Evolutionary conservation across 306 rosid species (phyloP).

Genomic region (Dryas alaskensis): DNA sequence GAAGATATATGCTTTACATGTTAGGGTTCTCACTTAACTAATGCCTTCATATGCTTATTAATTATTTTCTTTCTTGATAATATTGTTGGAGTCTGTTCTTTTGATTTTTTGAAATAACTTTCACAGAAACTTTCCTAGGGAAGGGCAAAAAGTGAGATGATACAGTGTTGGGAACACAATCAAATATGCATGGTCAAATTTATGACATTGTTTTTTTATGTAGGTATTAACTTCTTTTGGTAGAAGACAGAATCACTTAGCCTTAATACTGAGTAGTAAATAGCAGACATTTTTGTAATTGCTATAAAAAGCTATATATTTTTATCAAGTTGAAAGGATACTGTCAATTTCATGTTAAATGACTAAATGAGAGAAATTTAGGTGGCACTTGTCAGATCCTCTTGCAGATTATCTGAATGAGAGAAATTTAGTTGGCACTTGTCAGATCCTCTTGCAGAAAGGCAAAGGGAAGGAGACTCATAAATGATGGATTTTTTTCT

Average conservation of each 20-base stretch:
- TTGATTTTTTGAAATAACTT: background rate
- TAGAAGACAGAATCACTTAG: background rate
- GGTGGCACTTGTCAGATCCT: background rate
- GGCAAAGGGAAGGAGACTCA: background rate
- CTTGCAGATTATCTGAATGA: background rate
- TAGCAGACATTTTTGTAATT: too few species aligned
- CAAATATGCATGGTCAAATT: background rate
- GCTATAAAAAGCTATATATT: background rate
- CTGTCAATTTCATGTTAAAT: background rate
- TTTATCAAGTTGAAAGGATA: background rate
- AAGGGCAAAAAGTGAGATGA: background rate
- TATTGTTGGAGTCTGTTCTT: background rate
- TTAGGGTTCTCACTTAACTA: background rate
- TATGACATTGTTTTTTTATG: background rate
- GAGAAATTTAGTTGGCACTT: background rate
- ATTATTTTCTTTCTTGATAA: background rate
- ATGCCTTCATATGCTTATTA: background rate
- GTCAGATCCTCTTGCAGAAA: background rate
- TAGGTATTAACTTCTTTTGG: too few species aligned
- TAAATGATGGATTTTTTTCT: background rate
- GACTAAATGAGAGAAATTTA: background rate
- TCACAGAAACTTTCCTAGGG: background rate
- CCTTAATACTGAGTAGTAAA: too few species aligned
- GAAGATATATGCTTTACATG: constrained; percentile 4
- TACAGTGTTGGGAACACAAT: background rate